These are phyloP conservation scores for Byssochlamys sp. DNA, from an alignment of 2,329 filamentous ascomycete genomes.

Conservation along the genomic window DNA sequence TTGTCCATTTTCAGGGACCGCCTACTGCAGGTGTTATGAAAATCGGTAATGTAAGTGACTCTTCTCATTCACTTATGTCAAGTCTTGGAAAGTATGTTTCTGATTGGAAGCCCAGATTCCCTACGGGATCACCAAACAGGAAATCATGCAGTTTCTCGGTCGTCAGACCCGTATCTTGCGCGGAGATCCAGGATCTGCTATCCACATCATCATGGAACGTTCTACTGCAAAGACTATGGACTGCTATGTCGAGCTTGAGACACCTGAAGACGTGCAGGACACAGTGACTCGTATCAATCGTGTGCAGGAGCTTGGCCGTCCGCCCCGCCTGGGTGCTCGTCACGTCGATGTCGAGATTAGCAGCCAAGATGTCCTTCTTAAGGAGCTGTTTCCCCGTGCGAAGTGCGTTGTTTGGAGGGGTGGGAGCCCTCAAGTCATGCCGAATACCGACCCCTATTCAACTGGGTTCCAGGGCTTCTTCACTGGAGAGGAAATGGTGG, in stretches of 20 bases:
- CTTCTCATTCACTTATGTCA: background rate
- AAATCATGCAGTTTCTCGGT: constrained; percentile 41
- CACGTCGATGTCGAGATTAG: constrained; percentile 39
- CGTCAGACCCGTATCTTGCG: constrained; percentile 32
- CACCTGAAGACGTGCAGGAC: constrained; percentile 27
- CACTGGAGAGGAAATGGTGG: constrained; percentile 41
- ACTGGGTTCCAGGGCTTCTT: constrained; percentile 44
- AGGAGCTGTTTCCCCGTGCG: constrained; percentile 42
- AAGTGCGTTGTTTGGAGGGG: constrained; percentile 41
- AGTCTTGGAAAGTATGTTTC: background rate
- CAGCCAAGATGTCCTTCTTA: constrained; percentile 41
- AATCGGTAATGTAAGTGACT: constrained; percentile 26
- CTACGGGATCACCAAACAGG: constrained; percentile 40
- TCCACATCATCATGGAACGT: constrained; percentile 52
- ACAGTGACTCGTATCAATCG: constrained; percentile 29
- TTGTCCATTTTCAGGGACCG: constrained; percentile 10
- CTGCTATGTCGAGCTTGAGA: constrained; percentile 41
- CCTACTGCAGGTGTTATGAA: constrained; percentile 23
- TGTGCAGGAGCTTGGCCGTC: constrained; percentile 24
- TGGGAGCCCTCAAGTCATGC: constrained; percentile 23
- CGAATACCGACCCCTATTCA: constrained; percentile 35
- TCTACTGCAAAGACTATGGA: constrained; percentile 49
- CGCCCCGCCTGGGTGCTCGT: constrained; percentile 40
- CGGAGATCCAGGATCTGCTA: constrained; percentile 31
- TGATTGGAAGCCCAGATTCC: constrained; percentile 34